Conservation (phyloP, 805 yeast genomes). For the Zygoascus bituminiphila region DNA sequence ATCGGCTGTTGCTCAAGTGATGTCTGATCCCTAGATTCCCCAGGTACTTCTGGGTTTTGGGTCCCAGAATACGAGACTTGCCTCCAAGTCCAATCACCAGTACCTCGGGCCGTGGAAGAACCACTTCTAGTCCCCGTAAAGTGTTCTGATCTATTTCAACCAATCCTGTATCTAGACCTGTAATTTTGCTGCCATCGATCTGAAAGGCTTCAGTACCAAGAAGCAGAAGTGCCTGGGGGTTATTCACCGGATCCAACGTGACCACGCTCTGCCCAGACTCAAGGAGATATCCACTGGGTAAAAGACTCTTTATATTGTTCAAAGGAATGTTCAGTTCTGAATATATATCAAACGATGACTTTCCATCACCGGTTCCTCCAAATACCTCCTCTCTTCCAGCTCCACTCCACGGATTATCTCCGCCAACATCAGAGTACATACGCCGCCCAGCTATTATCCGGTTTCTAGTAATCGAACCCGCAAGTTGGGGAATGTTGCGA, state of each 20-base stretch:
- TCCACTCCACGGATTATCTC: background rate
- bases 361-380: slow-evolving; percentile 3
- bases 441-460: too few species aligned
- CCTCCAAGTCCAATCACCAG: slow-evolving; percentile 64
- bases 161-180: slow-evolving; percentile 45
- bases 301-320: slow-evolving; percentile 44
- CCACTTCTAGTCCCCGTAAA: slow-evolving; percentile 41
- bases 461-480: too few species aligned
- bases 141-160: slow-evolving; percentile 43
- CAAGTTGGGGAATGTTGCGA: too few species aligned
- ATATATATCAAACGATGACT: slow-evolving; percentile 31
- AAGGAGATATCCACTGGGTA: slow-evolving; percentile 51
- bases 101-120: slow-evolving; percentile 73
- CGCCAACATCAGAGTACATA: background rate
- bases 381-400: slow-evolving; percentile 1
- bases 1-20: slow-evolving; percentile 56
- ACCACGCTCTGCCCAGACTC: slow-evolving; percentile 43
- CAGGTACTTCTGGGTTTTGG: slow-evolving; percentile 42
- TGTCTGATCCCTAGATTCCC: slow-evolving; percentile 57
- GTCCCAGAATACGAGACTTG: slow-evolving; percentile 53
- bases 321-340: slow-evolving; percentile 37
- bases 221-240: slow-evolving; percentile 25
- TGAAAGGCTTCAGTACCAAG: slow-evolving; percentile 49
- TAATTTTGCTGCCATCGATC: slow-evolving; percentile 37
- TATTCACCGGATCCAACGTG: slow-evolving; percentile 22